Percentiles rank a stretch among this genome's conserved stretches.
phyloP scores from a whole-genome alignment of 2,329 filamentous ascomycete genomes.

The Chalaropsis thielavioides region DNA sequence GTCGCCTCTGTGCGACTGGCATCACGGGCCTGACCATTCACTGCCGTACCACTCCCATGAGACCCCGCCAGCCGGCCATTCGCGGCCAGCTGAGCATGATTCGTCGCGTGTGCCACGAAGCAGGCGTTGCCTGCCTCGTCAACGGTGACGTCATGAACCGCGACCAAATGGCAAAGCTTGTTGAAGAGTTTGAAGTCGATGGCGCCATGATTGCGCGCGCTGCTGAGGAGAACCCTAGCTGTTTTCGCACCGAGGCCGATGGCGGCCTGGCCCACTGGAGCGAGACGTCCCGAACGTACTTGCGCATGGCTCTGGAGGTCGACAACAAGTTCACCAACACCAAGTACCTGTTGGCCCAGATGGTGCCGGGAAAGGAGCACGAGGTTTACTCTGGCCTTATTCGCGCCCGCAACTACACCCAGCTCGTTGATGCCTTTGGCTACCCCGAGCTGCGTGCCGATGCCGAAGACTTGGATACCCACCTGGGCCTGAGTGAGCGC shows the following conservation, averaged over 20 bases:
- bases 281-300: slow-evolving; percentile 62
- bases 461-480: slow-evolving; percentile 51
- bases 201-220: slow-evolving; percentile 95
- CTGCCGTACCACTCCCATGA: slow-evolving; percentile 92
- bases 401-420: slow-evolving; percentile 53
- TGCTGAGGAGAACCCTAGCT: slow-evolving; percentile 81
- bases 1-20: slow-evolving; percentile 66
- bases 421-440: slow-evolving; percentile 50
- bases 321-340: slow-evolving; percentile 87
- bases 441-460: slow-evolving; percentile 47
- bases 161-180: slow-evolving; percentile 56
- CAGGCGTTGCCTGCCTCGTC: slow-evolving; percentile 84
- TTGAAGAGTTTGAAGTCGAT: slow-evolving; percentile 69
- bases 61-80: slow-evolving; percentile 75
- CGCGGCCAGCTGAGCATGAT: slow-evolving; percentile 77
- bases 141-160: slow-evolving; percentile 79
- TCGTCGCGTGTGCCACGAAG: slow-evolving; percentile 60
- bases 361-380: slow-evolving; percentile 63
- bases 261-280: slow-evolving; percentile 62
- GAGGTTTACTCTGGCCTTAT: slow-evolving; percentile 47
- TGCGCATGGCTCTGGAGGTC: slow-evolving; percentile 56
- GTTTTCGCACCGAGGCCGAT: slow-evolving; percentile 55
- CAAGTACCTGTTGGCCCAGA: slow-evolving; percentile 74
- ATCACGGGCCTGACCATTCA: slow-evolving; percentile 89
- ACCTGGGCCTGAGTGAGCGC: slow-evolving; percentile 30